phyloP scores from a whole-genome alignment of 73 alveolate genomes.

The Vitrella brassicaformis region DNA sequence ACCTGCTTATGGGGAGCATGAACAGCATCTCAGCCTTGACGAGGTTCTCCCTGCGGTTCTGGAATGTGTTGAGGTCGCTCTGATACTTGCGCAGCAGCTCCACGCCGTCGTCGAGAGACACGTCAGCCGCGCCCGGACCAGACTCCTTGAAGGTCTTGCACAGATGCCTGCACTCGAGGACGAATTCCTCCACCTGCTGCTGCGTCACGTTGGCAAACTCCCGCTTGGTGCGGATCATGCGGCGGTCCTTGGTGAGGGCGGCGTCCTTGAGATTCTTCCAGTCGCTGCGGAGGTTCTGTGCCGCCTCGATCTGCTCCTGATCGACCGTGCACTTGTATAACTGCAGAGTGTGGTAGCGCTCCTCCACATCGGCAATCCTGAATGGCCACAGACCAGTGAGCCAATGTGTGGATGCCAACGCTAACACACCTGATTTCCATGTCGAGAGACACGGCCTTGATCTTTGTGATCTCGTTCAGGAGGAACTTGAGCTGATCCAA shows the following conservation, averaged over 20 bases:
- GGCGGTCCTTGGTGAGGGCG: constrained; percentile 65
- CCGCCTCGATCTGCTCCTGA: constrained; percentile 54
- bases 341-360: constrained; percentile 72
- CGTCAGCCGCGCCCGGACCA: constrained; percentile 79
- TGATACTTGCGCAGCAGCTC: constrained; percentile 20
- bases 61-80: constrained; percentile 13
- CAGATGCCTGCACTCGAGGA: constrained; percentile 68
- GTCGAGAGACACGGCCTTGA: constrained; percentile 77
- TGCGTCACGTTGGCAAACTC: constrained; percentile 59
- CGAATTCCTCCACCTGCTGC: constrained; percentile 65
- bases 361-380: constrained; percentile 75
- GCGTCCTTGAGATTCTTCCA: constrained; percentile 73
- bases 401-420: background rate
- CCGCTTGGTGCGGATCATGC: constrained; percentile 47
- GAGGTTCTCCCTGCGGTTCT: constrained; percentile 62
- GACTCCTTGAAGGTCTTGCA: constrained; percentile 49
- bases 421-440: constrained; percentile 52
- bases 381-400: constrained; percentile 1
- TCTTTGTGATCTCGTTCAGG: constrained; percentile 67
- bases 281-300: constrained; percentile 55
- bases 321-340: constrained; percentile 73
- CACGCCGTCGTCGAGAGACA: constrained; percentile 79
- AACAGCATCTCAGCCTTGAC: constrained; percentile 78
- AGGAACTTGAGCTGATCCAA: constrained; percentile 64
- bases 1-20: constrained; percentile 73